Conservation (phyloP, 345 rosid genomes). For the Bretschneidera sinensis region DNA sequence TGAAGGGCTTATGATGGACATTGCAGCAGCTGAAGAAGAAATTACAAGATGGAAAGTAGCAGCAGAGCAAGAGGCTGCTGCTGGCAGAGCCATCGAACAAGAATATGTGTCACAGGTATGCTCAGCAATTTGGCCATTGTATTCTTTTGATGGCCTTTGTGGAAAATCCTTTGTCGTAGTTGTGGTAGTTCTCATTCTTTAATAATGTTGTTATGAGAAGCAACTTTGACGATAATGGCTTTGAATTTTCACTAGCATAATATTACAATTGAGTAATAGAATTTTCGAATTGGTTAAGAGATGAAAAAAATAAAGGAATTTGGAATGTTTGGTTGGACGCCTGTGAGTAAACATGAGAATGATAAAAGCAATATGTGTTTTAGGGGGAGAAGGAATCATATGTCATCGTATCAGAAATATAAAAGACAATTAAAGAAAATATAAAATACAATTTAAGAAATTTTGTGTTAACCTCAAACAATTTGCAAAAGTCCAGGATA, state of each 20-base stretch:
- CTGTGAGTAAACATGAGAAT: background rate
- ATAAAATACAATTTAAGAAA: background rate
- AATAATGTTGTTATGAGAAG: background rate
- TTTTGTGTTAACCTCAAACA: no score
- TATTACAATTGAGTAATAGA: no score
- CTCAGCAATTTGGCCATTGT: background rate
- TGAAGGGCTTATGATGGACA: slow-evolving; percentile 96
- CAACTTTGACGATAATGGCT: no score
- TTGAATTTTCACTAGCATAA: no score
- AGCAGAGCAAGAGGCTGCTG: slow-evolving; percentile 99
- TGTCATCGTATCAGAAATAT: background rate
- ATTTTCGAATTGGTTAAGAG: background rate
- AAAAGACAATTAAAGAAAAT: no score
- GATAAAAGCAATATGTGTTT: background rate
- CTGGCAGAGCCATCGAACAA: slow-evolving; percentile 90
- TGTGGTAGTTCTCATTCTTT: background rate
- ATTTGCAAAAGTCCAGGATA: no score
- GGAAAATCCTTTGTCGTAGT: background rate
- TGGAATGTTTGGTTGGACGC: background rate
- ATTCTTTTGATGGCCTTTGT: background rate
- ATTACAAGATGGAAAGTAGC: slow-evolving; percentile 97
- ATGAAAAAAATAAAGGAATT: background rate
- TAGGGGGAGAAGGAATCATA: background rate
- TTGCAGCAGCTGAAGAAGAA: slow-evolving; percentile 98
- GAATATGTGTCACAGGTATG: slow-evolving; percentile 70